Evolutionary conservation across 257 asterid species (phyloP).

Genomic region (Salvia splendens): DNA sequence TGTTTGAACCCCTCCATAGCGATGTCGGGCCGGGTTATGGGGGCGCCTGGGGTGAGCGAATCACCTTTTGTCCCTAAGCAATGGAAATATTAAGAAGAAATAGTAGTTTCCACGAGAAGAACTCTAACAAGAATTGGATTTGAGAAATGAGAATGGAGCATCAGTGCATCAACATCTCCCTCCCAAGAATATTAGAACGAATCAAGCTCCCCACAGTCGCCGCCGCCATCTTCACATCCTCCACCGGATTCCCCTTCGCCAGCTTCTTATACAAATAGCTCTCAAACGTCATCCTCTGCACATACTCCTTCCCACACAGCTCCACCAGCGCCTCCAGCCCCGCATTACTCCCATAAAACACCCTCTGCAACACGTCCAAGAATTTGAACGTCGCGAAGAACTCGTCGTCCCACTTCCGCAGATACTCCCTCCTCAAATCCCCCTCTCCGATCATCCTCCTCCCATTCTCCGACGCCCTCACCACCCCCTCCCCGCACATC

Average conservation of each 20-base stretch:
- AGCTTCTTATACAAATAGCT: conserved; percentile 76
- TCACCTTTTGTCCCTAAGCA: too few relatives aligned
- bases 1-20: too few relatives aligned
- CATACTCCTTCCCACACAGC: conserved; percentile 78
- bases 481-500: conserved; percentile 77
- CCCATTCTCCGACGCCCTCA: conserved; percentile 67
- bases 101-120: too few relatives aligned
- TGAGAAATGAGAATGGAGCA: conserved; percentile 6
- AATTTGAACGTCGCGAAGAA: conserved; percentile 63
- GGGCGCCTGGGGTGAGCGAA: too few relatives aligned
- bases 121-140: too few relatives aligned
- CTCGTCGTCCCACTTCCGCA: conserved; percentile 80
- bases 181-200: conserved; percentile 60
- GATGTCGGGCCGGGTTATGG: too few relatives aligned
- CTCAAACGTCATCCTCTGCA: conserved; percentile 82
- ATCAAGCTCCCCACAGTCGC: conserved; percentile 67
- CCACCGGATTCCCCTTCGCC: conserved; percentile 58
- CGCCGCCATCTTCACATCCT: conserved; percentile 60
- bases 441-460: conserved; percentile 53
- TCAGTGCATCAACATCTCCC: conserved; percentile 25
- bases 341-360: conserved; percentile 75
- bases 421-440: conserved; percentile 72
- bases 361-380: conserved; percentile 63
- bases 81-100: too few relatives aligned
- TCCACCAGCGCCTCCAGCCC: conserved; percentile 87